These are phyloP conservation scores for Kuraishia piskuri DNA, from an alignment of 805 yeast genomes.

Conservation along the genomic window DNA sequence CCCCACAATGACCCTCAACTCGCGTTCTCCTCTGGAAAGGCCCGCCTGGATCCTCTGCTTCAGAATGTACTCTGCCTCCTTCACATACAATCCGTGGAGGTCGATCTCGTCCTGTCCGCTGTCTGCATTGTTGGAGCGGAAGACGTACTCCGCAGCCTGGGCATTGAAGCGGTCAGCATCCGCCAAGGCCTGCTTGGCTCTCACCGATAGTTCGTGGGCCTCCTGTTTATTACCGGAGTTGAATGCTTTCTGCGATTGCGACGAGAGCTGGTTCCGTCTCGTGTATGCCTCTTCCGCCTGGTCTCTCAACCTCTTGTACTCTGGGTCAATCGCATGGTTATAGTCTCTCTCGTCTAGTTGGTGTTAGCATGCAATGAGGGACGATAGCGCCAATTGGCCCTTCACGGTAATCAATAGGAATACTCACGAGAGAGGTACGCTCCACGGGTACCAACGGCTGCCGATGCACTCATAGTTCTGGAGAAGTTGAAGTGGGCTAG, in stretches of 20 bases:
- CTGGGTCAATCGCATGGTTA: slow-evolving; percentile 62
- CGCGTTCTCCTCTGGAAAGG: slow-evolving; percentile 44
- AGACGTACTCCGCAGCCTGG: slow-evolving; percentile 86
- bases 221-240: slow-evolving; percentile 60
- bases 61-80: slow-evolving; percentile 76
- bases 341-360: slow-evolving; percentile 36
- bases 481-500: background rate
- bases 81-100: slow-evolving; percentile 83
- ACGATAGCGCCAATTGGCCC: background rate
- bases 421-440: slow-evolving; percentile 15
- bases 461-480: slow-evolving; percentile 15
- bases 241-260: slow-evolving; percentile 71
- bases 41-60: slow-evolving; percentile 67
- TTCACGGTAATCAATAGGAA: too few relatives aligned
- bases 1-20: slow-evolving; percentile 80
- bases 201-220: slow-evolving; percentile 67
- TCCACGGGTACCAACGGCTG: slow-evolving; percentile 16
- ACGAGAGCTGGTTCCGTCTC: slow-evolving; percentile 44
- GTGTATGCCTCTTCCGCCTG: slow-evolving; percentile 62
- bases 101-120: slow-evolving; percentile 84
- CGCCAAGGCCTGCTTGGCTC: slow-evolving; percentile 49
- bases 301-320: slow-evolving; percentile 55
- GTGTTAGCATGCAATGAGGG: background rate
- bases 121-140: slow-evolving; percentile 80
- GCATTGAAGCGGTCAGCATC: slow-evolving; percentile 64